Percentiles rank a stretch among this genome's conserved stretches.
phyloP scores from a whole-genome alignment of 768 basidiomycete species.

The Lenzites betulinus region DNA sequence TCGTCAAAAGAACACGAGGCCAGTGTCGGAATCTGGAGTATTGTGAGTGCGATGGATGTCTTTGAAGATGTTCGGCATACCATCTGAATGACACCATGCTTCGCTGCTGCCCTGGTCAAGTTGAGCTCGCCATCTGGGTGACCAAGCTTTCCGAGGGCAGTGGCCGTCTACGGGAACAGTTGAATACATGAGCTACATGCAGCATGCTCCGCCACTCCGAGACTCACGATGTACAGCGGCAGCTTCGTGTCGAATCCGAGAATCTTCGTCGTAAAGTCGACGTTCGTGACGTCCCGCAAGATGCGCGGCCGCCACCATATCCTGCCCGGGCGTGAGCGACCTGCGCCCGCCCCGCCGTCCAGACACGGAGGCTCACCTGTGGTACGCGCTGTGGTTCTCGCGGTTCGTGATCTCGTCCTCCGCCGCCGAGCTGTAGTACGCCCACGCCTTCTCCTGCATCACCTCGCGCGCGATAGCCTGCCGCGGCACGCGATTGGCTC shows the following conservation, averaged over 20 bases:
- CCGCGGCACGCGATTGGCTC: background rate
- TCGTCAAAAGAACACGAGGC: slow-evolving; percentile 97
- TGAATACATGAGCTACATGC: no score
- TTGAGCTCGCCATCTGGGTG: slow-evolving; percentile 95
- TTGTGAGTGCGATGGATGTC: no score
- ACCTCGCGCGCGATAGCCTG: slow-evolving; percentile 81
- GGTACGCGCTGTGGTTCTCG: slow-evolving; percentile 91
- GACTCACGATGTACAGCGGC: slow-evolving; percentile 61
- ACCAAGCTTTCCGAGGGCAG: slow-evolving; percentile 90
- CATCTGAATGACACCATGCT: slow-evolving; percentile 77
- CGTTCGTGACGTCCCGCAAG: slow-evolving; percentile 78
- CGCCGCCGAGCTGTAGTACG: slow-evolving; percentile 91
- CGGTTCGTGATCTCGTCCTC: slow-evolving; percentile 91
- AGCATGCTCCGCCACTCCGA: no score
- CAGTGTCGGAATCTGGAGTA: slow-evolving; percentile 82
- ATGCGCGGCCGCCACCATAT: slow-evolving; percentile 37
- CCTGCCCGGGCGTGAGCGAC: background rate
- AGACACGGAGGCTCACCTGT: slow-evolving; percentile 51
- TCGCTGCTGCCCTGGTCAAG: slow-evolving; percentile 85
- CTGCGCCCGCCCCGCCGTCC: background rate
- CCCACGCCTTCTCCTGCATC: slow-evolving; percentile 89
- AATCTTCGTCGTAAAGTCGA: slow-evolving; percentile 84
- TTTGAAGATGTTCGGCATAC: slow-evolving; percentile 34
- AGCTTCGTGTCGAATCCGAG: slow-evolving; percentile 75
- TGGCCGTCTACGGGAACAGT: slow-evolving; percentile 51